These are phyloP conservation scores for Jaenimonas drosophilae DNA, from an alignment of 208 protist genomes.

Conservation along the genomic window DNA sequence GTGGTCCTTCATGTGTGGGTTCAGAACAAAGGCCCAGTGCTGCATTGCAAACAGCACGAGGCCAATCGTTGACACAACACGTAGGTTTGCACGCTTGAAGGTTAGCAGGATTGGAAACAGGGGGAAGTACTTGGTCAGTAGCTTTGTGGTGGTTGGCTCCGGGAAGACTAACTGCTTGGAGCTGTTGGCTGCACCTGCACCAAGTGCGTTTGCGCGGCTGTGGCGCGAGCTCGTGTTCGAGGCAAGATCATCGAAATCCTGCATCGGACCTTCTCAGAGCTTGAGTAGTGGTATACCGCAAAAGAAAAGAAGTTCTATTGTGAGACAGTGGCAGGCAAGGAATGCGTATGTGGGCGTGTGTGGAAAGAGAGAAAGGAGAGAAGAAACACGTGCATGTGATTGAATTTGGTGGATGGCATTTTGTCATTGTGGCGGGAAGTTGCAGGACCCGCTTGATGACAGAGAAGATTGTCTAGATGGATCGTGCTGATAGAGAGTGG, in stretches of 20 bases:
- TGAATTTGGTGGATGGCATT: background rate
- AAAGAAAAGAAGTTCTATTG: background rate
- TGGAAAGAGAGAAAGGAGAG: slow-evolving; percentile 1
- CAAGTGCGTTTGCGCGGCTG: slow-evolving; percentile 7
- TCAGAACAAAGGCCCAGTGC: slow-evolving; percentile 10
- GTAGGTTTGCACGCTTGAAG: slow-evolving; percentile 3
- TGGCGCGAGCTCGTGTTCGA: slow-evolving; percentile 11
- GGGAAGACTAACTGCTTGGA: slow-evolving; percentile 12
- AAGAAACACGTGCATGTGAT: background rate
- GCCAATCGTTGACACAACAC: background rate
- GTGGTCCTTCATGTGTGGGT: slow-evolving; percentile 12
- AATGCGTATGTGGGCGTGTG: background rate
- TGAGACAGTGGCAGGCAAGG: background rate
- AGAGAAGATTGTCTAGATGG: background rate
- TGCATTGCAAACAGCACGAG: slow-evolving; percentile 6
- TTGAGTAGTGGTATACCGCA: background rate
- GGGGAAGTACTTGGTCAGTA: slow-evolving; percentile 6
- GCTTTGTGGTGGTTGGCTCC: slow-evolving; percentile 3
- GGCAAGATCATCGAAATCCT: slow-evolving; percentile 3
- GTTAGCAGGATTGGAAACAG: slow-evolving; percentile 6
- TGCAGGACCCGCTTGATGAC: background rate
- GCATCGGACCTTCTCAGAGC: background rate
- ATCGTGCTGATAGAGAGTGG: no score
- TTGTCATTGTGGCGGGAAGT: no score
- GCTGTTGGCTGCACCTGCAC: slow-evolving; percentile 6